Evolutionary conservation across 2,329 filamentous ascomycete genomes (phyloP).

Genomic region (Nemania bipapillata): DNA sequence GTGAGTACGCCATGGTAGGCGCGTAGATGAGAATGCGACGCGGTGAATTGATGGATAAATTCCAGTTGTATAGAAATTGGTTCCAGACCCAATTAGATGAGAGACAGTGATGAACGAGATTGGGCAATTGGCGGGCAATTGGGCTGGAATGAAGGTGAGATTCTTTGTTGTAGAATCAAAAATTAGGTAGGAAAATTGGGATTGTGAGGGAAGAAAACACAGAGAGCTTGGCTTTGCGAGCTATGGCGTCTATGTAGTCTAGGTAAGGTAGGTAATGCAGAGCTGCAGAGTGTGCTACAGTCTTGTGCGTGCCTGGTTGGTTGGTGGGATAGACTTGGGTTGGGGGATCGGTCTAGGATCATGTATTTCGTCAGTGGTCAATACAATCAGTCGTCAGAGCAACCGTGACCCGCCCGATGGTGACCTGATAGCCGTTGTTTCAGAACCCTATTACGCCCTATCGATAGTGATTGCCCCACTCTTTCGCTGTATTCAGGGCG

Average conservation of each 20-base stretch:
- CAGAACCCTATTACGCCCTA: conserved; percentile 30
- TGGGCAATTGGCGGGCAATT: conserved; percentile 13
- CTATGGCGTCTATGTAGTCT: conserved; percentile 16
- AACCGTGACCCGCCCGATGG: conserved; percentile 39
- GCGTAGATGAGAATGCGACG: conserved; percentile 25
- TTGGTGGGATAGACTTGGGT: conserved; percentile 34
- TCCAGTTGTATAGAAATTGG: conserved; percentile 25
- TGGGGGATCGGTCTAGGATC: conserved; percentile 30
- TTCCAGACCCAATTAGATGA: conserved; percentile 35
- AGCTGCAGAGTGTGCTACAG: conserved; percentile 8
- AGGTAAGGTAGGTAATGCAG: conserved; percentile 1
- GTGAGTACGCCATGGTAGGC: conserved; percentile 61
- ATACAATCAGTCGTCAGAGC: conserved; percentile 50
- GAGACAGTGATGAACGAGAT: conserved; percentile 19
- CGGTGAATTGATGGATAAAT: conserved; percentile 13
- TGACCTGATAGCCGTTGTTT: conserved; percentile 14
- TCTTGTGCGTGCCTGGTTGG: conserved; percentile 10
- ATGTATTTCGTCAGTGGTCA: conserved; percentile 50
- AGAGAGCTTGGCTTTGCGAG: conserved; percentile 5
- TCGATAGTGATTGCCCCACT: conserved; percentile 26
- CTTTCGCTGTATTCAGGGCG: conserved; percentile 3
- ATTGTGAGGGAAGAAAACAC: conserved; percentile 23
- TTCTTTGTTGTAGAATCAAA: conserved; percentile 31
- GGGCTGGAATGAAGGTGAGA: conserved; percentile 48
- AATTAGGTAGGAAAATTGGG: conserved; percentile 16